Evolutionary conservation across 768 basidiomycete species (phyloP).

Genomic region (Rhizopogon sp.): DNA sequence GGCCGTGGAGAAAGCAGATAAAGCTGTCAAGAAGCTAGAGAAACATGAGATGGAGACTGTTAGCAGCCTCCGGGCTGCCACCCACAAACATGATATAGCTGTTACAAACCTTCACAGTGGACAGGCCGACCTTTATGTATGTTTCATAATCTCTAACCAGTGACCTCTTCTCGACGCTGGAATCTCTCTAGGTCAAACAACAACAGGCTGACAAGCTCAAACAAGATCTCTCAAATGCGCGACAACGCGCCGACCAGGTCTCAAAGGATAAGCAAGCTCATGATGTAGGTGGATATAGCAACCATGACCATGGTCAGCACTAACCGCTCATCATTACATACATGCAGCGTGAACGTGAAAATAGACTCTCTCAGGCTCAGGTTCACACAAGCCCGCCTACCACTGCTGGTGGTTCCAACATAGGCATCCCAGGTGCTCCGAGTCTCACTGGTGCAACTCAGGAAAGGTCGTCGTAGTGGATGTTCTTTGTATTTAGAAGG

Average conservation of each 20-base stretch:
- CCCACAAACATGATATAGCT: conserved; percentile 47
- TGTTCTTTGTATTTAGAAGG: no score
- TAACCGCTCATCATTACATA: neutral
- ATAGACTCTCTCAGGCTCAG: conserved; percentile 8
- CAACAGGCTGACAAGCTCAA: conserved; percentile 16
- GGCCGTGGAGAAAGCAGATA: conserved; percentile 43
- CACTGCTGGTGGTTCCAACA: neutral
- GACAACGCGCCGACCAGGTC: conserved; percentile 14
- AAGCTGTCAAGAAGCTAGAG: conserved; percentile 41
- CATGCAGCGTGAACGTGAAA: conserved; percentile 15
- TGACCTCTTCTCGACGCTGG: neutral
- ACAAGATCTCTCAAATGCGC: conserved; percentile 11
- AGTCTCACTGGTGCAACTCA: neutral
- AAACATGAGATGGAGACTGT: conserved; percentile 46
- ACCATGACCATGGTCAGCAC: neutral
- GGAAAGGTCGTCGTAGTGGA: no score
- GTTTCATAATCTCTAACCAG: neutral
- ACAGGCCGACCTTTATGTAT: conserved; percentile 40
- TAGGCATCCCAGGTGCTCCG: neutral
- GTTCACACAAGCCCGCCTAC: conserved; percentile 3
- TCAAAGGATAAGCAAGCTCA: conserved; percentile 14
- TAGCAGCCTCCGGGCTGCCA: conserved; percentile 47
- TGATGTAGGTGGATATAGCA: conserved; percentile 12
- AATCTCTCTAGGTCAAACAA: conserved; percentile 16
- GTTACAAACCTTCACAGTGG: conserved; percentile 37